A percentile compares a stretch with the other conserved stretches of the same genome.
These are phyloP conservation scores for Medicago ruthenica DNA, from an alignment of 306 rosid genomes.

Conservation along the genomic window DNA sequence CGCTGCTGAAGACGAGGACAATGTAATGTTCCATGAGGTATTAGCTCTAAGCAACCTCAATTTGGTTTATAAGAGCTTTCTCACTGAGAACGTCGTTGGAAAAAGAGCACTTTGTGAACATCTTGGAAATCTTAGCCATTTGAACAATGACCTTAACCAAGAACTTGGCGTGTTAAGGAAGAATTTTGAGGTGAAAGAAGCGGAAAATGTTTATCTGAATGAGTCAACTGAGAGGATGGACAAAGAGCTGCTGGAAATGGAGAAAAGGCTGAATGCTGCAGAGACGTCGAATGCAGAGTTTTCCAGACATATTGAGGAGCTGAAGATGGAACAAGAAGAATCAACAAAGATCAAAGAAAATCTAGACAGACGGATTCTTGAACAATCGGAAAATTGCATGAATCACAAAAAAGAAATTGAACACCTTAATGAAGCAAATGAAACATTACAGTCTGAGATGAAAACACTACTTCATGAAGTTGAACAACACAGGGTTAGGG, in stretches of 20 bases:
- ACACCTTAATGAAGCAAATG: slow-evolving; percentile 61
- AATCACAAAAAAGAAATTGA: slow-evolving; percentile 62
- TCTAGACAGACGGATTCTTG: slow-evolving; percentile 61
- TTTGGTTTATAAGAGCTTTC: slow-evolving; percentile 63
- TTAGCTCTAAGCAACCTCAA: slow-evolving; percentile 61
- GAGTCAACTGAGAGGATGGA: slow-evolving; percentile 60
- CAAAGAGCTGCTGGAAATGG: slow-evolving; percentile 63
- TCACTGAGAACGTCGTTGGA: slow-evolving; percentile 60
- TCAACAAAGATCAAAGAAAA: slow-evolving; percentile 49
- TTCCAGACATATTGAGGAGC: slow-evolving; percentile 53
- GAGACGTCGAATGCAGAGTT: slow-evolving; percentile 58
- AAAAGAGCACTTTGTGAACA: slow-evolving; percentile 58
- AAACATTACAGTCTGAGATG: slow-evolving; percentile 55
- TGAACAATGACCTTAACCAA: slow-evolving; percentile 59
- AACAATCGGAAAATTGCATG: slow-evolving; percentile 57
- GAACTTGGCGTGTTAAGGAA: slow-evolving; percentile 56
- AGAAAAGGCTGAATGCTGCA: slow-evolving; percentile 53
- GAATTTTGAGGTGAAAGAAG: slow-evolving; percentile 59
- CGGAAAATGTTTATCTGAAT: slow-evolving; percentile 58
- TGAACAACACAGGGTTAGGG: slow-evolving; percentile 61
- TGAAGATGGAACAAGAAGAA: slow-evolving; percentile 67
- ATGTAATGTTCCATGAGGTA: slow-evolving; percentile 59
- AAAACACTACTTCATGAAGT: slow-evolving; percentile 56
- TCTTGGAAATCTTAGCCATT: slow-evolving; percentile 51
- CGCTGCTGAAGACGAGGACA: slow-evolving; percentile 61